Base-by-base conservation (phyloP, 768 basidiomycete species). In the Russula abietina region DNA sequence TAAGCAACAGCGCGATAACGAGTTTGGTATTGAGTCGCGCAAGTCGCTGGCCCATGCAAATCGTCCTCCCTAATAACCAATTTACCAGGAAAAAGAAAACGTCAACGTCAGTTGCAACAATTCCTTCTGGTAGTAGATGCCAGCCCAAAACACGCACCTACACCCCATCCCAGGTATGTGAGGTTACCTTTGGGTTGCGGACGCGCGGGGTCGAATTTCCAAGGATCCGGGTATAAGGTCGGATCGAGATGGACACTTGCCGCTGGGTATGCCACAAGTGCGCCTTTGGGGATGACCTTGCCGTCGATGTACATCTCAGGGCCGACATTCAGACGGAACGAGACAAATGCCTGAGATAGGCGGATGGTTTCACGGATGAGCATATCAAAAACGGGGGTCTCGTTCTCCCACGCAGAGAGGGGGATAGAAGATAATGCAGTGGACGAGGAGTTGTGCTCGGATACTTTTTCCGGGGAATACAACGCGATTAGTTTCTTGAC, bases 241-340 rank as follows among this genome's bases (percentile, higher is more conserved):
- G 85, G 79, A 72, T 90, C 80, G 41, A 91, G 82, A 74, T 91
- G 89, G 46, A 89, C 84, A 69, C 88, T 85, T 71, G 85, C 87
- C 72, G 89, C 90, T 49, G 88, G 89, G 74, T 89, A 91, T 48
- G 89, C 79, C 53, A 89, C 81, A 69, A 87, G 90, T 57, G 87
- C 81, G 60, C 88, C 89, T 24, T 84, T 84, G 33, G 87, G 87
- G 33, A 91, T 80, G 39, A 79, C 74, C 73, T 84, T 87, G 64
- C 82, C 82, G 73, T 85, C 81, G 67, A 91, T 85, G 69, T 84
- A 79, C 39, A 84, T 73, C 61, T 87, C 86, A 67, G 86, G 86
- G n/a, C 88, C 89, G 61, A 88, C 74, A 71, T 91, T 90, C 63
- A 85, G 82, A 71, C 89, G 82, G 87, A 90, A 89, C 60, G 89